A percentile compares a stretch with the other conserved stretches of the same genome.
Evolutionary conservation across 192 early-diverging fungal species (phyloP).

Genomic region (Piromyces sp.): DNA sequence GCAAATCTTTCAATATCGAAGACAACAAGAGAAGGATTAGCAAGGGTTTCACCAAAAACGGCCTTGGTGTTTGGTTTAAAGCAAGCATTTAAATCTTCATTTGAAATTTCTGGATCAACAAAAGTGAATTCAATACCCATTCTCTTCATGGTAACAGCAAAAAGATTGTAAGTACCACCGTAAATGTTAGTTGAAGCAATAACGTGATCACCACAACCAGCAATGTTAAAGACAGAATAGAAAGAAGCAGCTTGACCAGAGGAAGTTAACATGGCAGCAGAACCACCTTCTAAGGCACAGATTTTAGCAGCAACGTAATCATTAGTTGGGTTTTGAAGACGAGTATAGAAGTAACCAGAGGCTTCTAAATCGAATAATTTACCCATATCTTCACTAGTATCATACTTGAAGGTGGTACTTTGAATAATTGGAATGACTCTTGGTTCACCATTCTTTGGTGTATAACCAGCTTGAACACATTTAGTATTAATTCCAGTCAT

Average conservation of each 20-base stretch:
- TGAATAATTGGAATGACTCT: background rate
- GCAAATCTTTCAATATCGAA: background rate
- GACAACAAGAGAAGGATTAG: background rate
- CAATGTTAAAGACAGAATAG: constrained; percentile 57
- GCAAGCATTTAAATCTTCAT: constrained; percentile 26
- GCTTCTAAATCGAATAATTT: background rate
- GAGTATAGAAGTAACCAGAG: background rate
- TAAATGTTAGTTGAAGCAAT: constrained; percentile 52
- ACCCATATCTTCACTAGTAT: background rate
- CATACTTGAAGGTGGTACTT: background rate
- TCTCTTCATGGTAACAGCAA: constrained; percentile 6
- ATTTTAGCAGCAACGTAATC: background rate
- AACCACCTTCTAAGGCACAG: constrained; percentile 66
- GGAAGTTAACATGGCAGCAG: constrained; percentile 37
- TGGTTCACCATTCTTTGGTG: background rate
- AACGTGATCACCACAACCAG: constrained; percentile 72
- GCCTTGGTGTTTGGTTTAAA: constrained; percentile 63
- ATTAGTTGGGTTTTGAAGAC: background rate
- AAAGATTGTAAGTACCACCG: constrained; percentile 1
- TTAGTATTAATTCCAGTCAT: background rate
- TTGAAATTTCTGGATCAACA: background rate
- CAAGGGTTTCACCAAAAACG: background rate
- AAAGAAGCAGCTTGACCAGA: constrained; percentile 81
- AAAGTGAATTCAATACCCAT: constrained; percentile 11
- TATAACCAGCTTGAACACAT: background rate